Evolutionary conservation across 805 yeast genomes (phyloP), one percentile per base, ranked within the genome.

Genomic region (Ogataea corticis): DNA sequence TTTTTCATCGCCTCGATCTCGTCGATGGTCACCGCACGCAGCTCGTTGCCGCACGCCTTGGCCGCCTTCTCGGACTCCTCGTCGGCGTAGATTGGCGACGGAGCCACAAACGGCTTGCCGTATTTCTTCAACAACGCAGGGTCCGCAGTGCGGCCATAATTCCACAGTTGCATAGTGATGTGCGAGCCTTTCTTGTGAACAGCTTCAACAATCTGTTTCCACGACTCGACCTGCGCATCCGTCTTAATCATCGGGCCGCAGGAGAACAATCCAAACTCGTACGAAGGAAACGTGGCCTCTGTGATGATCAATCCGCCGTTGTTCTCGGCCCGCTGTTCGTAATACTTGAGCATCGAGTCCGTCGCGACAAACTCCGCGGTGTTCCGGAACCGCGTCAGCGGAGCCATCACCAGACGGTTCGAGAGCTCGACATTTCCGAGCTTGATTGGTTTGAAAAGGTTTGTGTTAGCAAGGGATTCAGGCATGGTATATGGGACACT

Each of bases 251-350:
- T 82, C 15, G 83, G 80, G 11, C 67, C 74, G 29, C 61, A 49
- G n/a, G 62, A 62, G 48, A 66, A 68, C 19, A 75, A 71, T 46
- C 79, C 55, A 57, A 69, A 66, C 69, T 62, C 39, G 2, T 64
- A 52, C 12, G 78, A 66, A 19, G 72, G 70, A 51, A 69, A 70
- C 1, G 80, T 71, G 11, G 79, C 87, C 57, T 83, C 88, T 10
- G 83, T 65, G 51, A 79, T 72, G 27, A 82, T 51, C 45, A 83
- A 61, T n/a, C 85, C 72, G 9, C 25, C 25, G n/a, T 87, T 87
- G 10, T 75, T 72, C 37, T 63, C 63, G 0, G 86, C 71, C 55
- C 85, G 71, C 56, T 79, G 79, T 21, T 56, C 65, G 55, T 83
- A 83, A 60, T 82, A 80, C 48, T 72, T 68, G 7, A 62, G 58